Conservation (phyloP, 371 early-diverging fungal species). For the Mortierella sp. region DNA sequence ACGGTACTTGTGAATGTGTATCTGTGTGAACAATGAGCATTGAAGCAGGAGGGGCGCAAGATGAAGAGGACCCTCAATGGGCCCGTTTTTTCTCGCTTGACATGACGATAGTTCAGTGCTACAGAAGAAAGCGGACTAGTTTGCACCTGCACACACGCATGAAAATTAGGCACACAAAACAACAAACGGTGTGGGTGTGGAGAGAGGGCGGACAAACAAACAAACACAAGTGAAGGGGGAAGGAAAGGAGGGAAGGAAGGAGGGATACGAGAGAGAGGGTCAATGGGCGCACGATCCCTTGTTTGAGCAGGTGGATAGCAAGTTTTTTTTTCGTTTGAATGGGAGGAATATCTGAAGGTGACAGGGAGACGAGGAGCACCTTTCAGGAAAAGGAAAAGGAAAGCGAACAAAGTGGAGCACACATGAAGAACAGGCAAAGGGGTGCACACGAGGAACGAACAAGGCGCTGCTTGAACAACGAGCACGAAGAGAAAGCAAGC, state of each 20-base stretch:
- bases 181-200: neutral
- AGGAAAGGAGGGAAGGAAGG: neutral
- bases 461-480: neutral
- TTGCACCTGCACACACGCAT: neutral
- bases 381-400: neutral
- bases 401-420: neutral
- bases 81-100: too few species aligned
- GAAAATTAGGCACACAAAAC: neutral
- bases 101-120: neutral
- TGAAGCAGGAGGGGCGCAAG: neutral
- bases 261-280: conserved; percentile 7
- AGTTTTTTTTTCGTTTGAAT: neutral
- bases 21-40: neutral
- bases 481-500: neutral
- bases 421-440: neutral
- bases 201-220: neutral
- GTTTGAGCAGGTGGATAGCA: neutral
- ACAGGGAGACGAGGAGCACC: neutral
- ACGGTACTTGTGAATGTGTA: neutral
- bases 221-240: neutral
- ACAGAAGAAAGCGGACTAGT: neutral
- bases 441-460: neutral
- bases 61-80: too few species aligned
- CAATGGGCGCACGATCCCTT: conserved; percentile 15
- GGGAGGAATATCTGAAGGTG: neutral